Evolutionary conservation across 441 rosid genomes (phyloP).

Genomic region (Kokia cookei): DNA sequence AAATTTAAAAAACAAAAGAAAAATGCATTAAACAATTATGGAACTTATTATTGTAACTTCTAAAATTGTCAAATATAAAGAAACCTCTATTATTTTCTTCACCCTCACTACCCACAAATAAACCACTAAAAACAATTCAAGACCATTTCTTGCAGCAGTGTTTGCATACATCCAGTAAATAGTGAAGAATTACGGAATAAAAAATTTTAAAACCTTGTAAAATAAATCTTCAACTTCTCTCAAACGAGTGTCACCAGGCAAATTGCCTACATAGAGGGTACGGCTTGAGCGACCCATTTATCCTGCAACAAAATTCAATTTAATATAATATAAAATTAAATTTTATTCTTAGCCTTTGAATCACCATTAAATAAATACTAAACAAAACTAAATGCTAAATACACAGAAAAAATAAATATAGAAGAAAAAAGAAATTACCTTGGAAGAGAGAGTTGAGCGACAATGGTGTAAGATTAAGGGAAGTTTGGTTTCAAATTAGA

Average conservation of each 20-base stretch:
- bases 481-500: background rate
- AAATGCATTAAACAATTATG: background rate
- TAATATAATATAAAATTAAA: background rate
- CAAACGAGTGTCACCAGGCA: slow-evolving; percentile 76
- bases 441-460: background rate
- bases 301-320: background rate
- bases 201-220: slow-evolving; percentile 49
- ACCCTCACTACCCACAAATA: background rate
- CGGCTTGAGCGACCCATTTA: slow-evolving; percentile 68
- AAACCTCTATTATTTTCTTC: background rate
- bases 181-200: background rate
- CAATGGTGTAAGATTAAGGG: background rate
- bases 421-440: background rate
- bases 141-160: background rate
- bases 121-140: background rate
- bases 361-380: background rate
- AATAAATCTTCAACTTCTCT: slow-evolving; percentile 86
- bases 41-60: background rate
- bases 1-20: background rate
- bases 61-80: background rate
- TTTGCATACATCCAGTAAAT: background rate
- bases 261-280: slow-evolving; percentile 86
- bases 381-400: background rate
- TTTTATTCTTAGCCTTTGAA: background rate
- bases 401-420: background rate